Conservation (phyloP, 1,284 basidiomycete species). For the Pseudozyma sp. region DNA sequence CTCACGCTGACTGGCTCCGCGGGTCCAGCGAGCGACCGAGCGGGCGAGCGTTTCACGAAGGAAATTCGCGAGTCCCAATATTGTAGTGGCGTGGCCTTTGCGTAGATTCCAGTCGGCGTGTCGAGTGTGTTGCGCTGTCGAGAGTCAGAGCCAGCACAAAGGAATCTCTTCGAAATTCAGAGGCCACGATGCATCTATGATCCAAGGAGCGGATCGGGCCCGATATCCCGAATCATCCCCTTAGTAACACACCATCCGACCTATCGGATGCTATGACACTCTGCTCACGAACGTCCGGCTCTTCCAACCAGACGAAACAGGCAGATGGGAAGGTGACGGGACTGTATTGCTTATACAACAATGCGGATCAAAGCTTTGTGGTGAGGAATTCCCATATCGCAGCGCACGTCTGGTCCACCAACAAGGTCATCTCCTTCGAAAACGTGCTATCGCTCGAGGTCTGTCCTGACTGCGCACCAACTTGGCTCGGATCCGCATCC, state of each 20-base stretch:
- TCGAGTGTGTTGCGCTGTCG: too few relatives aligned
- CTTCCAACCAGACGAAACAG: too few relatives aligned
- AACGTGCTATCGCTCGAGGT: slow-evolving; percentile 7
- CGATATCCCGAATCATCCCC: not conserved
- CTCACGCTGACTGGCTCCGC: not conserved
- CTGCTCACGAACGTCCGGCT: too few relatives aligned
- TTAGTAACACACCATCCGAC: too few relatives aligned
- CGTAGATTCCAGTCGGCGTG: not conserved
- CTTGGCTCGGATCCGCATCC: slow-evolving; percentile 27
- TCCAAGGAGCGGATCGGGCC: not conserved
- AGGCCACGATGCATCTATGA: not conserved
- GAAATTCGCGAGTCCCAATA: not conserved
- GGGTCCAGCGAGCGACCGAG: too few relatives aligned
- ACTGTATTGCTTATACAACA: too few relatives aligned
- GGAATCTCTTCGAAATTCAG: not conserved
- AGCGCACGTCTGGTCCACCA: slow-evolving; percentile 36
- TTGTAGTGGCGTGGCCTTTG: not conserved
- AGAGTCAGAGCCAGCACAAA: not conserved
- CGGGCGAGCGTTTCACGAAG: slow-evolving; percentile 8
- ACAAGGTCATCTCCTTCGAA: slow-evolving; percentile 35
- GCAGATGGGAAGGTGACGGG: too few relatives aligned
- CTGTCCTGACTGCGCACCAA: not conserved
- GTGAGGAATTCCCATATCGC: slow-evolving; percentile 36
- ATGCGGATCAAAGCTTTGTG: slow-evolving; percentile 5
- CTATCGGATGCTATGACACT: too few relatives aligned